A percentile compares a stretch with the other conserved stretches of the same genome.
Evolutionary conservation across 768 basidiomycete species (phyloP).

Genomic region (Gelatoporia subvermispora): DNA sequence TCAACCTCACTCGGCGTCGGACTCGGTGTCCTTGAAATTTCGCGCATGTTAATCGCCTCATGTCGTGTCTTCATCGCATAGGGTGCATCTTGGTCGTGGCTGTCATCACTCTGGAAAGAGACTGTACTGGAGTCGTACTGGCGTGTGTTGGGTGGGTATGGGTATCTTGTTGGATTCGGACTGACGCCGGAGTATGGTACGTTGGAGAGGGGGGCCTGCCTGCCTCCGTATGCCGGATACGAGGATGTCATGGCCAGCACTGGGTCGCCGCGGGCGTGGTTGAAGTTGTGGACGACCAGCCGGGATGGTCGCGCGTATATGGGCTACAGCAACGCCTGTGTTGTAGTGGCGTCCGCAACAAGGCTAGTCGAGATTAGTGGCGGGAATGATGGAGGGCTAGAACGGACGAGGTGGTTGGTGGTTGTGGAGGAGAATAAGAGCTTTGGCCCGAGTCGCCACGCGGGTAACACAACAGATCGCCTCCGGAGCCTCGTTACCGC

Average conservation of each 20-base stretch:
- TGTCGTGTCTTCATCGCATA: conserved; percentile 4
- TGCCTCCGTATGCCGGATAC: conserved; percentile 11
- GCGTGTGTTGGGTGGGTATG: conserved; percentile 11
- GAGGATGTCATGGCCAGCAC: conserved; percentile 1
- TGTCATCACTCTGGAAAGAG: conserved; percentile 14
- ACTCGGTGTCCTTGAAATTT: conserved; percentile 27
- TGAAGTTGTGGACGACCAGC: too few relatives aligned
- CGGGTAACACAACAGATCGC: too few relatives aligned
- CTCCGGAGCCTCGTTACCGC: too few relatives aligned
- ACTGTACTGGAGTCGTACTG: conserved; percentile 11
- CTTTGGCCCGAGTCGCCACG: too few relatives aligned
- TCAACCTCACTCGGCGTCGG: conserved; percentile 31
- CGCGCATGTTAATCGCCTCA: conserved; percentile 13
- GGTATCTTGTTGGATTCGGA: conserved; percentile 4
- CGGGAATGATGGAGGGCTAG: too few relatives aligned
- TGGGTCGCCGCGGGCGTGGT: too few relatives aligned
- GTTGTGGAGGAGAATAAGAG: too few relatives aligned
- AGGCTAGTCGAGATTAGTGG: too few relatives aligned
- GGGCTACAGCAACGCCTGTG: too few relatives aligned
- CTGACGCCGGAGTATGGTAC: conserved; percentile 10
- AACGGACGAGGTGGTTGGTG: too few relatives aligned
- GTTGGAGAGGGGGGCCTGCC: conserved; percentile 9
- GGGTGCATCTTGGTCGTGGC: not conserved
- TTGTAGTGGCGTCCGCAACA: too few relatives aligned
- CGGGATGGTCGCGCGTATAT: too few relatives aligned